Conservation (phyloP, 2,329 filamentous ascomycete genomes). For the Geosmithia flava region DNA sequence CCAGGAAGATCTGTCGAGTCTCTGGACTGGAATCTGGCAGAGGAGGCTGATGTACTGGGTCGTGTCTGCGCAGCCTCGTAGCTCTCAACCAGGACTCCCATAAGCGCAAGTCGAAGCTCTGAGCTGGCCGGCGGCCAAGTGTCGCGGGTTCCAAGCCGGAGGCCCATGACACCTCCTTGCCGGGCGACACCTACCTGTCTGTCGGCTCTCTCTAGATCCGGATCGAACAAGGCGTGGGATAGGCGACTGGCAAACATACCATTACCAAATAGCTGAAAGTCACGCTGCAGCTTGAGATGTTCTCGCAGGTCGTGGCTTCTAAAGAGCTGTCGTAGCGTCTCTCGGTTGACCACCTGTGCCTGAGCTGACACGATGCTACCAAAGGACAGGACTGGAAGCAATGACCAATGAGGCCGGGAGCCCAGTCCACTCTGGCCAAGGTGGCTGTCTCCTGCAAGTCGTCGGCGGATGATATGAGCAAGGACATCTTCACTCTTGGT, state of each 20-base stretch:
- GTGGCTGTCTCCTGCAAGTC: conserved; percentile 18
- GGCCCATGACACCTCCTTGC: conserved; percentile 62
- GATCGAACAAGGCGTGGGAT: conserved; percentile 73
- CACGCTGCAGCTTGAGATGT: conserved; percentile 63
- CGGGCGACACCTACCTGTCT: conserved; percentile 56
- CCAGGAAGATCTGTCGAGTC: conserved; percentile 42
- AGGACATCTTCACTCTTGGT: conserved; percentile 19
- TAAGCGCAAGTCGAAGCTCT: conserved; percentile 78
- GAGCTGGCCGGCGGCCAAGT: conserved; percentile 92
- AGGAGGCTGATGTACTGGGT: conserved; percentile 1
- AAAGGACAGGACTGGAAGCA: conserved; percentile 61
- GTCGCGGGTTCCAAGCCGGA: conserved; percentile 68
- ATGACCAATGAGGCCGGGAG: conserved; percentile 42
- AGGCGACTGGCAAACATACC: conserved; percentile 72
- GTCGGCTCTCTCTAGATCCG: conserved; percentile 70
- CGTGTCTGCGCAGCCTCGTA: conserved; percentile 28
- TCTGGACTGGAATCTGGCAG: conserved; percentile 5
- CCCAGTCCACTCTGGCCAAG: conserved; percentile 10
- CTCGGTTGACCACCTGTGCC: conserved; percentile 62
- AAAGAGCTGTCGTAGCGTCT: conserved; percentile 66
- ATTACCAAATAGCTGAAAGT: conserved; percentile 76
- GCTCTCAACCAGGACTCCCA: conserved; percentile 71
- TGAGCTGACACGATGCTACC: conserved; percentile 63
- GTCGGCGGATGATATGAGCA: conserved; percentile 23
- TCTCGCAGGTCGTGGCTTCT: conserved; percentile 55